Evolutionary conservation across 2,329 filamentous ascomycete genomes (phyloP).

Genomic region (Alternaria gaisen): DNA sequence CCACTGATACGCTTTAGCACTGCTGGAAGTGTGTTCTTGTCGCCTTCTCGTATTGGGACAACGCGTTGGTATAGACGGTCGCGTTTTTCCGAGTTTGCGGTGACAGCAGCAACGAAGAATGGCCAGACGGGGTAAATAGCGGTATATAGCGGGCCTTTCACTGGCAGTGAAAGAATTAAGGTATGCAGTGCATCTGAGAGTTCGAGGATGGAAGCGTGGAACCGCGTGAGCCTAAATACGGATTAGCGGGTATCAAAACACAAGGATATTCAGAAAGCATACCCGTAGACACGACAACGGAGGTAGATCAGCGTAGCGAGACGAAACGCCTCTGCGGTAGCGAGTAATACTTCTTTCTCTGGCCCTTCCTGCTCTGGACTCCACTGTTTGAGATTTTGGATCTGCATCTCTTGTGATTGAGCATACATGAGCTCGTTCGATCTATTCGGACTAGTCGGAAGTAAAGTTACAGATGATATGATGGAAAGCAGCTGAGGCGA

Average conservation of each 20-base stretch:
- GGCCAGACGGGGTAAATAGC: slow-evolving; percentile 47
- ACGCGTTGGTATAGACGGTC: slow-evolving; percentile 43
- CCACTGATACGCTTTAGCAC: slow-evolving; percentile 44
- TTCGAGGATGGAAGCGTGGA: slow-evolving; percentile 41
- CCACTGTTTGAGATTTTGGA: slow-evolving; percentile 42
- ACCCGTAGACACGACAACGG: slow-evolving; percentile 44
- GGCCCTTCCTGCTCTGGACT: slow-evolving; percentile 33
- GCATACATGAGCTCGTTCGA: slow-evolving; percentile 34
- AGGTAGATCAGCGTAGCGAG: slow-evolving; percentile 45
- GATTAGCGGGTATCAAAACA: slow-evolving; percentile 8
- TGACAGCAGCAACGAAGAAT: slow-evolving; percentile 45
- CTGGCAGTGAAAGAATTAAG: slow-evolving; percentile 39
- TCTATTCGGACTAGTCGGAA: slow-evolving; percentile 24
- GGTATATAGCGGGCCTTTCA: slow-evolving; percentile 44
- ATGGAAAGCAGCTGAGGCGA: slow-evolving; percentile 43
- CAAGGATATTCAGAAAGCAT: slow-evolving; percentile 2
- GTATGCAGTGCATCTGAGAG: slow-evolving; percentile 37
- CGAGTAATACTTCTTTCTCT: slow-evolving; percentile 37
- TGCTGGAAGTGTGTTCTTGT: slow-evolving; percentile 43
- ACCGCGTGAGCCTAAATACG: slow-evolving; percentile 37
- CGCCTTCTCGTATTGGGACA: slow-evolving; percentile 43
- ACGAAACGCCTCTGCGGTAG: slow-evolving; percentile 44
- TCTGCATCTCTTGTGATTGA: slow-evolving; percentile 36
- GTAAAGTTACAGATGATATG: slow-evolving; percentile 40
- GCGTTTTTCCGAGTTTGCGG: slow-evolving; percentile 42